phyloP scores from a whole-genome alignment of 75 land plant genomes.

The Gnetum montanum region DNA sequence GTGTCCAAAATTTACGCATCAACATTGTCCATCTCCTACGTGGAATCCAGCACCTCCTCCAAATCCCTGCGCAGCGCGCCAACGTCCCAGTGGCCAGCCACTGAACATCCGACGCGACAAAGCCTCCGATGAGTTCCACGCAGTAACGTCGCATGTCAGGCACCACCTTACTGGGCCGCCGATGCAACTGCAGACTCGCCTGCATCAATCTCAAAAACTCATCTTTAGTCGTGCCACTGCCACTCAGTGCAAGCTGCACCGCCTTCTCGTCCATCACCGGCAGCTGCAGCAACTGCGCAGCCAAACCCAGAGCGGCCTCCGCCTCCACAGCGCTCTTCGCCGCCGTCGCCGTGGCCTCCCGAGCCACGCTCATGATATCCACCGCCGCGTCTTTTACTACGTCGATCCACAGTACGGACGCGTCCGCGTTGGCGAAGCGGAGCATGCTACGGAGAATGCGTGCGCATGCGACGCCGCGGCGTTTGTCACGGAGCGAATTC shows the following conservation, averaged over 20 bases:
- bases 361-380: not conserved
- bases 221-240: slow-evolving; percentile 11
- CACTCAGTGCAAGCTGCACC: slow-evolving; percentile 8
- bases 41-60: no score
- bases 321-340: not conserved
- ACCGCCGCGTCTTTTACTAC: slow-evolving; percentile 16
- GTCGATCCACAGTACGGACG: slow-evolving; percentile 16
- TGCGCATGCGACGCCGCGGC: slow-evolving; percentile 28
- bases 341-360: not conserved
- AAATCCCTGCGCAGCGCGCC: no score
- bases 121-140: no score
- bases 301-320: slow-evolving; percentile 15
- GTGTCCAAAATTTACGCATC: no score
- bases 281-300: slow-evolving; percentile 25
- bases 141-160: not conserved
- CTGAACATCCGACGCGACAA: no score
- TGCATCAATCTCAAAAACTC: not conserved
- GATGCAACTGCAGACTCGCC: not conserved
- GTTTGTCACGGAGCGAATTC: slow-evolving; percentile 17
- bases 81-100: no score
- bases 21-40: no score
- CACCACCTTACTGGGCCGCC: no score
- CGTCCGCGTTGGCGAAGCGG: slow-evolving; percentile 22
- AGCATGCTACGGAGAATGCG: slow-evolving; percentile 58
- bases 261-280: slow-evolving; percentile 18